A percentile compares a stretch with the other conserved stretches of the same genome.
Evolutionary conservation across 2,329 filamentous ascomycete genomes (phyloP).

Genomic region (Penicillium griseofulvum): DNA sequence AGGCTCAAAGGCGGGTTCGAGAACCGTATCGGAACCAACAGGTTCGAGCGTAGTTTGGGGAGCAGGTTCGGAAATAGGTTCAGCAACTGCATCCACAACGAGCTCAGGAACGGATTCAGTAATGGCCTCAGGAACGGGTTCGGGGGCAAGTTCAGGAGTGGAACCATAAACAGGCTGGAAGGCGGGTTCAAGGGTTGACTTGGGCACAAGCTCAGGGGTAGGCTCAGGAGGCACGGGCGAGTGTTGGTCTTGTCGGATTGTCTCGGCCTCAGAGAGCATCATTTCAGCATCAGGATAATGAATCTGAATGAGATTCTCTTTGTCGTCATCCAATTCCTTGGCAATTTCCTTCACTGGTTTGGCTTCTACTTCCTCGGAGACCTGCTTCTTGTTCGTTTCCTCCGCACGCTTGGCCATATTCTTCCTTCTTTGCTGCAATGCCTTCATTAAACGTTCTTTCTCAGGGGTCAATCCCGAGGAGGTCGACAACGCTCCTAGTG

Average conservation of each 20-base stretch:
- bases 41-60: too few species aligned
- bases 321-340: constrained; percentile 27
- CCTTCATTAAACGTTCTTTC: constrained; percentile 90
- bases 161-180: neutral
- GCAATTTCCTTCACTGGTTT: constrained; percentile 7
- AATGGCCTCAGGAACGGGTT: constrained; percentile 14
- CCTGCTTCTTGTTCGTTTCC: constrained; percentile 27
- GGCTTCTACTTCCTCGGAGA: constrained; percentile 12
- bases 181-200: constrained; percentile 2
- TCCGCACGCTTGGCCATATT: constrained; percentile 55
- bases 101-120: neutral
- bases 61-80: constrained; percentile 6
- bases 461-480: constrained; percentile 71
- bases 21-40: too few species aligned
- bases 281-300: constrained; percentile 1
- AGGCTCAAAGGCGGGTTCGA: neutral
- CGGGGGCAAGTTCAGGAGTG: neutral
- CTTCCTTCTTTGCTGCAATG: constrained; percentile 83
- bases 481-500: constrained; percentile 47
- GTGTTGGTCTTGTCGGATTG: constrained; percentile 12
- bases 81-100: constrained; percentile 1
- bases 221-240: neutral
- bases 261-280: constrained; percentile 10
- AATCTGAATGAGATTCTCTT: constrained; percentile 27
- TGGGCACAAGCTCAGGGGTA: constrained; percentile 8